Conservation (phyloP, 306 rosid species). For the Amphicarpaea edgeworthii region DNA sequence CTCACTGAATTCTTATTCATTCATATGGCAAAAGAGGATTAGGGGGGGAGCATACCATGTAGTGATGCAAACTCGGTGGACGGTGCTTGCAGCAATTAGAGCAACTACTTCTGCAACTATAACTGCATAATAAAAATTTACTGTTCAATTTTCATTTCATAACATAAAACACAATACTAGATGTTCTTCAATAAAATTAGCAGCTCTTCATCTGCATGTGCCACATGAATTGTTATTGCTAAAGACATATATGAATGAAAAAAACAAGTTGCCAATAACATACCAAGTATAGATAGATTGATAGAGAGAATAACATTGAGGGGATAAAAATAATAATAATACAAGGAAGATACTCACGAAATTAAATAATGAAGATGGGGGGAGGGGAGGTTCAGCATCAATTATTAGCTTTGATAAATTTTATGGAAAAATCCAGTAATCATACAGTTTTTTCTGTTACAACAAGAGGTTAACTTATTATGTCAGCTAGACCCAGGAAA, state of each 20-base stretch:
- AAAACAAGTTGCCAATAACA: not conserved
- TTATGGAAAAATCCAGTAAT: conserved; percentile 14
- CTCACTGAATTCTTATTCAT: not conserved
- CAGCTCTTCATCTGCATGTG: conserved; percentile 24
- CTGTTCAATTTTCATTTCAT: not conserved
- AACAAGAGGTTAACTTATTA: not conserved
- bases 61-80: conserved; percentile 90
- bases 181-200: conserved; percentile 10
- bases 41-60: conserved; percentile 70
- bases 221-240: not conserved
- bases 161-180: conserved; percentile 22
- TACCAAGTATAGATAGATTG: not conserved
- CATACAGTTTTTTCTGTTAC: conserved; percentile 4
- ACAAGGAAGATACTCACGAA: not conserved
- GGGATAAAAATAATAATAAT: not conserved
- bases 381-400: not conserved
- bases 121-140: conserved; percentile 57
- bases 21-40: conserved; percentile 1
- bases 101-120: conserved; percentile 79
- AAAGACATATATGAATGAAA: not conserved
- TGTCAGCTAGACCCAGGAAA: not conserved
- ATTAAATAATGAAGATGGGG: not conserved
- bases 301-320: not conserved
- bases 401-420: conserved; percentile 15
- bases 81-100: conserved; percentile 90